Evolutionary conservation across 2,329 filamentous ascomycete species (phyloP).

Genomic region (Pyricularia sp.): DNA sequence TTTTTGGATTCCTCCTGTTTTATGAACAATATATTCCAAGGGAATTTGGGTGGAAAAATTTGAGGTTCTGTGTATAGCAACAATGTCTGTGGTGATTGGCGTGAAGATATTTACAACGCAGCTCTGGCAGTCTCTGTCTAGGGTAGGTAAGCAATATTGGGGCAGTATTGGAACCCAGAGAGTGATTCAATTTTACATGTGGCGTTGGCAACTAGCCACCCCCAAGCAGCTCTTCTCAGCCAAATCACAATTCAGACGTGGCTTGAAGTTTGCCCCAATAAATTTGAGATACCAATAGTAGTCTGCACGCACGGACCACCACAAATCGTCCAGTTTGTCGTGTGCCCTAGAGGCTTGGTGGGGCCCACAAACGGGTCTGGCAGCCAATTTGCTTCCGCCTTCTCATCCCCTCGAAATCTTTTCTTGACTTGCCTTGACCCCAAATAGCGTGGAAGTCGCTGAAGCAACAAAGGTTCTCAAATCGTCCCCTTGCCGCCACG

Average conservation of each 20-base stretch:
- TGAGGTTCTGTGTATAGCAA: too few species aligned
- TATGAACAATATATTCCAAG: neutral
- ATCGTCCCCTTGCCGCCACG: neutral
- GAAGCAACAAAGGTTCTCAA: neutral
- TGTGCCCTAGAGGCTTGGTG: neutral
- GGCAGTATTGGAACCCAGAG: too few species aligned
- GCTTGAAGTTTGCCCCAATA: neutral
- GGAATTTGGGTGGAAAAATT: neutral
- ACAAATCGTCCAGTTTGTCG: neutral
- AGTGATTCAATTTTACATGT: neutral
- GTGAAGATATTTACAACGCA: too few species aligned
- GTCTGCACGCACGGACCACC: neutral
- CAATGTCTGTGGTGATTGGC: too few species aligned
- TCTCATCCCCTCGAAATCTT: neutral
- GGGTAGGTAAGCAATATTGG: too few species aligned
- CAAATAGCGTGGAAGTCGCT: neutral
- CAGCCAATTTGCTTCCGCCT: conserved; percentile 1
- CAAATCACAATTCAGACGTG: neutral
- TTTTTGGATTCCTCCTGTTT: too few species aligned
- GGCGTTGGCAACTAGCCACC: neutral
- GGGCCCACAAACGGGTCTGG: conserved; percentile 1
- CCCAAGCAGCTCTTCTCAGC: too few species aligned
- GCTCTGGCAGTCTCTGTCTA: too few species aligned
- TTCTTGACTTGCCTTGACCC: neutral
- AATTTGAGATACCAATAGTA: neutral